phyloP scores from a whole-genome alignment of 2,329 filamentous ascomycete species.

The Teratosphaeria pseudoeucalypti region DNA sequence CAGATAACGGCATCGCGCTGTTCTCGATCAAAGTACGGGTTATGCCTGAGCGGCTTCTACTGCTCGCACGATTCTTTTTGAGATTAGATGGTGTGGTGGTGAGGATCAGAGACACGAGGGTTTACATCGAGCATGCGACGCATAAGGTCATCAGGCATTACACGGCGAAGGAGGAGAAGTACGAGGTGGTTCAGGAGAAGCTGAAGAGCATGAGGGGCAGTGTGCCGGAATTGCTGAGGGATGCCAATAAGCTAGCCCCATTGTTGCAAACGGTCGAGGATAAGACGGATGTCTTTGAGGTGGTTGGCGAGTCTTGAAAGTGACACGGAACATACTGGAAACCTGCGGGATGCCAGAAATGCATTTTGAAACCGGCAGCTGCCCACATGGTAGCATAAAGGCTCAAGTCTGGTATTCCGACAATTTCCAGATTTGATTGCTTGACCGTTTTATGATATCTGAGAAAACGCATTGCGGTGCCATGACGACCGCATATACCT shows the following conservation, averaged over 20 bases:
- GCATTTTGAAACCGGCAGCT: not conserved
- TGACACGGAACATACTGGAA: not conserved
- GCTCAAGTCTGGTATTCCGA: not conserved
- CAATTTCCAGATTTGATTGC: not conserved
- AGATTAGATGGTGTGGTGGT: constrained; percentile 82
- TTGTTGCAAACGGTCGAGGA: constrained; percentile 75
- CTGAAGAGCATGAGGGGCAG: constrained; percentile 62
- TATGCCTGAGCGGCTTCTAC: constrained; percentile 77
- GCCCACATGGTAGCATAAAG: not conserved
- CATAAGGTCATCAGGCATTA: constrained; percentile 81
- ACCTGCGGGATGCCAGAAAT: not conserved
- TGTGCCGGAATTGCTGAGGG: constrained; percentile 64
- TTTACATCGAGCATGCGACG: constrained; percentile 81
- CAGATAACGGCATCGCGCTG: constrained; percentile 91
- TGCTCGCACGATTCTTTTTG: constrained; percentile 84
- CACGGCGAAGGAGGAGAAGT: constrained; percentile 72
- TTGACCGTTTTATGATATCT: not conserved
- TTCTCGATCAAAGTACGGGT: constrained; percentile 85
- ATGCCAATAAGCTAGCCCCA: constrained; percentile 70
- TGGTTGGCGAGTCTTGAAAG: not conserved
- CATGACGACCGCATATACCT: no score
- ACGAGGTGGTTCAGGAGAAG: constrained; percentile 58
- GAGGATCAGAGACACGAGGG: constrained; percentile 74
- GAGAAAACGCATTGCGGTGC: no score
- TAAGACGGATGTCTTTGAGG: constrained; percentile 73